Conservation (phyloP, 306 rosid genomes). For the Sesbania bispinosa region DNA sequence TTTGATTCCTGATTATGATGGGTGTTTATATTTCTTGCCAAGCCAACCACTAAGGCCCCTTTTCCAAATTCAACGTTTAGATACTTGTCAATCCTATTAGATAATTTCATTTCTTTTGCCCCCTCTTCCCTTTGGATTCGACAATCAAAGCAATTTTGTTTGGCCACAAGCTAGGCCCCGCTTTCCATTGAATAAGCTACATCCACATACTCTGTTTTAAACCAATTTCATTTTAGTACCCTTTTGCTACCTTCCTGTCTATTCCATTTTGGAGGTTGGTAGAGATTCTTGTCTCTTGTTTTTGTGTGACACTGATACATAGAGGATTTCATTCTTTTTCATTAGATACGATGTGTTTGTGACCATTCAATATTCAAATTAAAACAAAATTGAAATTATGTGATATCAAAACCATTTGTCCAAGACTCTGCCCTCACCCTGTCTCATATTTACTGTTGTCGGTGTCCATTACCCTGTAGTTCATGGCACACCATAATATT, state of each 20-base stretch:
- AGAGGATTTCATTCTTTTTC: conserved; percentile 10
- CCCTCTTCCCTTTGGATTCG: neutral
- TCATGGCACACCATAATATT: neutral
- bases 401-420: conserved; percentile 32
- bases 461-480: conserved; percentile 29
- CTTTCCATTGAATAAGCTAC: conserved; percentile 24
- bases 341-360: conserved; percentile 17
- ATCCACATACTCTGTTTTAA: no score
- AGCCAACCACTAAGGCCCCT: conserved; percentile 16
- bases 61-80: conserved; percentile 11
- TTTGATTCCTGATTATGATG: conserved; percentile 19
- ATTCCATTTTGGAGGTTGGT: conserved; percentile 24
- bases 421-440: conserved; percentile 20
- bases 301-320: conserved; percentile 17
- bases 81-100: neutral
- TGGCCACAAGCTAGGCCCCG: conserved; percentile 24
- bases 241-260: conserved; percentile 8
- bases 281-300: conserved; percentile 18
- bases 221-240: conserved; percentile 9
- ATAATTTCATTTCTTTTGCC: neutral
- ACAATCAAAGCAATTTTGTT: conserved; percentile 25
- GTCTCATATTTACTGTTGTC: conserved; percentile 25
- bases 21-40: no score
- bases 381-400: neutral
- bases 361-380: conserved; percentile 24